Evolutionary conservation across 202 grass and related monocot species (phyloP), one percentile per base, ranked within the genome.

Genomic region (Alloteropsis angusta): DNA sequence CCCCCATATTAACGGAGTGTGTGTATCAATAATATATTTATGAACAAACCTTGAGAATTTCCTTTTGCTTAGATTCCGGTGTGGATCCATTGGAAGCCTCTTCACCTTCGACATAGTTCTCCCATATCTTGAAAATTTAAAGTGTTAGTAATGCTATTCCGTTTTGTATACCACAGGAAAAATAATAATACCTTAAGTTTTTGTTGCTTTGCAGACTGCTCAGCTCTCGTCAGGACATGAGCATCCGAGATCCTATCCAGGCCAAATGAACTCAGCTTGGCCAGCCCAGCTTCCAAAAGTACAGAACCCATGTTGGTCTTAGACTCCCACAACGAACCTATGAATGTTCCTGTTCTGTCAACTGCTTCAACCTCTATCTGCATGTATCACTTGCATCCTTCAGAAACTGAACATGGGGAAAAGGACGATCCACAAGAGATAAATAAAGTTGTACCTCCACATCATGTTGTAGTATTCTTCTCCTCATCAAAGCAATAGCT

Each of bases 351-450:
- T 48, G 90, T 91, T 76, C 88, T 91, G 71, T 99, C 96, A 71
- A 96, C 96, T 41, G 87, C 89, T 85, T 99, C 96, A 39, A 99
- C 88, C 78, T 99, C 96, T 54, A 99, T 96, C 93, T 96, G 88
- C 34, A 69, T 39, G 75, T 68, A 79, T 72, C 61, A 77, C 26
- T 78, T 72, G 43, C 23, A 78, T 61, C n/a, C 16, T 73, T 82
- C 43, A 85, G 53, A 68, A 39, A 56, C 44, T 22, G 42, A 75
- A 74, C 45, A 75, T 23, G 5, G 0, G 21, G 17, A 77, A 43
- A 63, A 39, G 6, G 71, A 60, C 43, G 65, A 72, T 23, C 5
- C 19, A 18, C 42, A 67, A 5, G 14, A 69, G 42, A 79, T 9
- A 55, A 5, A 23, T 18, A 72, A 54, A 68, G 52, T 30, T 19